phyloP scores from a whole-genome alignment of 257 asterid genomes.

The Solanum sejunctum region DNA sequence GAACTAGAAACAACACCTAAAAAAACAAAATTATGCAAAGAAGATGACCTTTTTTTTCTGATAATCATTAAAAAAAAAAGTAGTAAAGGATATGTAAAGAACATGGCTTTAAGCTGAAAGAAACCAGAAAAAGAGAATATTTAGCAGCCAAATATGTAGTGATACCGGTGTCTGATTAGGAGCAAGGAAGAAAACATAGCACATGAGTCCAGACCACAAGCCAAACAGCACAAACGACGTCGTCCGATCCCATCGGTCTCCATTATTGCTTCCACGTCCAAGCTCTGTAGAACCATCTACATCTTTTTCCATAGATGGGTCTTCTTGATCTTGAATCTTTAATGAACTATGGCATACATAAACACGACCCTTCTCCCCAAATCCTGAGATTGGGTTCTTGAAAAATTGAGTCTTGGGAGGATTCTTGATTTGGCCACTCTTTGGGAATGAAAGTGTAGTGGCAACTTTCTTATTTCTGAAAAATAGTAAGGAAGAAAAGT shows the following conservation, averaged over 20 bases:
- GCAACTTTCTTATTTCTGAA: constrained; percentile 8
- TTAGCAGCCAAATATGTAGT: neutral
- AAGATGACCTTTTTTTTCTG: too few species aligned
- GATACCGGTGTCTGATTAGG: constrained; percentile 88
- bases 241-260: constrained; percentile 76
- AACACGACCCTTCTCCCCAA: constrained; percentile 6
- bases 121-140: neutral
- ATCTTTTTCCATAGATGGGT: constrained; percentile 26
- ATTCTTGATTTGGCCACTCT: neutral
- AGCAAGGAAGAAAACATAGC: constrained; percentile 63
- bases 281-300: neutral
- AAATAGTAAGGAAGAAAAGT: constrained; percentile 21
- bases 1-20: too few species aligned
- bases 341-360: constrained; percentile 26
- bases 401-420: neutral
- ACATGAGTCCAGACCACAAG: constrained; percentile 77
- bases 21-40: too few species aligned
- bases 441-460: constrained; percentile 3
- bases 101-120: neutral
- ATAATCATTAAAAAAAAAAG: too few species aligned
- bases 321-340: constrained; percentile 34
- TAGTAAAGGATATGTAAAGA: neutral
- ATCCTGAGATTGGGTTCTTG: neutral
- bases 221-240: constrained; percentile 63
- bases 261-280: constrained; percentile 9